Percentiles rank a stretch among this genome's conserved stretches.
Evolutionary conservation across 306 rosid species (phyloP).

Genomic region (Vicia sativa): DNA sequence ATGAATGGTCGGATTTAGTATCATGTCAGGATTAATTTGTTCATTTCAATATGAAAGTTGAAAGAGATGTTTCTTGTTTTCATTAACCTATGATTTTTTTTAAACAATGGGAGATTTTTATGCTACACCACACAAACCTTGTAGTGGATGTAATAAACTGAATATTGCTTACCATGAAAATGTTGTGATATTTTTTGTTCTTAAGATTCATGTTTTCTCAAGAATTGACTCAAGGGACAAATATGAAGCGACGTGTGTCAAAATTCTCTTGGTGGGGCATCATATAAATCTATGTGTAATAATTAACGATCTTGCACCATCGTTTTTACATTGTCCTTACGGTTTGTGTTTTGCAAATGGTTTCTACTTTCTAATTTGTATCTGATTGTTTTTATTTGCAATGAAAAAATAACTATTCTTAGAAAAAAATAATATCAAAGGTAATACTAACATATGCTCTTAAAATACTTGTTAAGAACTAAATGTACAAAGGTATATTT

Average conservation of each 20-base stretch:
- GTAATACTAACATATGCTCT: no score
- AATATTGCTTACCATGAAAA: conserved; percentile 54
- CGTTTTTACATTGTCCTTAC: conserved; percentile 46
- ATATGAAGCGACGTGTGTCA: conserved; percentile 37
- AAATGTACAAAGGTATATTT: no score
- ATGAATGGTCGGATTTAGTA: conserved; percentile 69
- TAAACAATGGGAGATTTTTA: conserved; percentile 38
- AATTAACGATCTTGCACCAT: conserved; percentile 34
- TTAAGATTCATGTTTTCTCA: conserved; percentile 35
- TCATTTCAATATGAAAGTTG: conserved; percentile 38
- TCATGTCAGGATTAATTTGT: conserved; percentile 24
- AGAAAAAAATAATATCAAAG: no score
- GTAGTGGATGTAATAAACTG: conserved; percentile 68
- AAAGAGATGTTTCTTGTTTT: conserved; percentile 43
- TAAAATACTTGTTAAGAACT: no score
- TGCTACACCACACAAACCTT: conserved; percentile 49
- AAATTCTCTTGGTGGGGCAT: conserved; percentile 2
- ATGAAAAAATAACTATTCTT: neutral
- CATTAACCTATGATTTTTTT: neutral
- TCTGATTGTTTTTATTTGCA: conserved; percentile 8
- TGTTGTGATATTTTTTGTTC: conserved; percentile 47
- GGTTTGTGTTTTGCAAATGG: conserved; percentile 29
- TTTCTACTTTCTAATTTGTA: conserved; percentile 10
- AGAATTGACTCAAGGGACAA: conserved; percentile 43
- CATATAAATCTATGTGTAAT: conserved; percentile 39